These are phyloP conservation scores for Dictyostelium capitatum DNA, from an alignment of 78 protist genomes.

Conservation along the genomic window DNA sequence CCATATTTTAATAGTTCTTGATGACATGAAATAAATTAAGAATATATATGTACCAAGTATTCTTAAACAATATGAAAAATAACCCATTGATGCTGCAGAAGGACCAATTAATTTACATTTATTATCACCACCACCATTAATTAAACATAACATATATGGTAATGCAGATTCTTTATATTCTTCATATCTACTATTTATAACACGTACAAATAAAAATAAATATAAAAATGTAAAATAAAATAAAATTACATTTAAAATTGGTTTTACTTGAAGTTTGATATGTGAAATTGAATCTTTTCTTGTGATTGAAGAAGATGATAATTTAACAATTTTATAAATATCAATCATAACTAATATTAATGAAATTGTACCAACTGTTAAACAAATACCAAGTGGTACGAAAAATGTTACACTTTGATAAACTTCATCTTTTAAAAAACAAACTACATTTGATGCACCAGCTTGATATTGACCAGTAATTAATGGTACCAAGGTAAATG, in stretches of 20 bases:
- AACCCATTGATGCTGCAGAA: constrained; percentile 17
- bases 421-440: constrained; percentile 14
- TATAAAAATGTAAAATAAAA: constrained; percentile 28
- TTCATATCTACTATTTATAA: constrained; percentile 9
- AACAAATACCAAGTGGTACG: constrained; percentile 37
- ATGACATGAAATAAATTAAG: constrained; percentile 26
- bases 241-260: constrained; percentile 35
- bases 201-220: constrained; percentile 36
- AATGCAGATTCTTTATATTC: constrained; percentile 2
- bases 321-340: constrained; percentile 35
- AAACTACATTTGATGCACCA: background rate
- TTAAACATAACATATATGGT: constrained; percentile 18
- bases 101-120: constrained; percentile 28
- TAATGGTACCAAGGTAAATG: background rate
- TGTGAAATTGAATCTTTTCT: background rate
- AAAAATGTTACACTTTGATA: constrained; percentile 28
- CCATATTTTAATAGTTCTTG: constrained; percentile 34
- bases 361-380: constrained; percentile 5
- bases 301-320: background rate
- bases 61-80: constrained; percentile 32
- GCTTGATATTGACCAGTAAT: background rate
- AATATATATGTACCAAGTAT: constrained; percentile 45
- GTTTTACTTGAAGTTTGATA: constrained; percentile 45
- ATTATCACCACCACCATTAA: background rate
- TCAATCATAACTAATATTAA: constrained; percentile 20